Base-by-base conservation (phyloP, 2,329 filamentous ascomycete genomes). In the Cryphonectria japonica region DNA sequence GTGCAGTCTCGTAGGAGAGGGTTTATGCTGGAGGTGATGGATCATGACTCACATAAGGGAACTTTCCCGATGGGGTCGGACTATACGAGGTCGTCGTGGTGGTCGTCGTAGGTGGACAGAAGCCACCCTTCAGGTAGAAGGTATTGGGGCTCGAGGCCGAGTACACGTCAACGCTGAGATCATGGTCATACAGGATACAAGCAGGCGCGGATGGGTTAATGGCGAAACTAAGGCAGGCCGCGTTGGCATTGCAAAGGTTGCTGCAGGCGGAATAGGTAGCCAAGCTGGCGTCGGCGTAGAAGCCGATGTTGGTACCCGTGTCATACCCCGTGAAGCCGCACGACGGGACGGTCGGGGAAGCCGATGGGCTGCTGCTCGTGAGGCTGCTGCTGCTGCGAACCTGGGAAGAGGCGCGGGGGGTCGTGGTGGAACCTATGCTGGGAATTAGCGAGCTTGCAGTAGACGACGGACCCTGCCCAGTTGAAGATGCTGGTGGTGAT, bases 21-120 rank as follows among this genome's bases (percentile, higher is more conserved):
- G 37, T 39, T 39, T 39, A 26, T 26, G 34, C 6, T 34, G 34
- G 34, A 11, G 9, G 37, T 39, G 37, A 39, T 29, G n/a, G n/a
- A n/a, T 29, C 2, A 13, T 6, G 2, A 63, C 62, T 46, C 14
- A 65, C 62, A 39, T 46, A 65, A 16, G 62, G 62, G 13, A 43
- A 65, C 29, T 65, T 65, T 13, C 62, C 62, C 7, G 41, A 34
- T 9, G 62, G 41, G 26, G 62, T 65, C 14, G 41, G 62, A 13
- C 62, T 65, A 22, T 65, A 65, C 3, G 62, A 65, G 50, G 62
- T 65, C 26, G 41, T 65, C 29, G 62, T 65, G 3, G 62, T 65
- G 3, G 62, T 65, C 11, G 62, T 50, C 32, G 62, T 3, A 6
- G 62, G 14, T 11, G n/a, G 41, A 26, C 62, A 52, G 41, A 46